Percentiles rank a stretch among this genome's conserved stretches.
Conservation (phyloP, 2,329 filamentous ascomycete species). For the Trichoderma atroviride region DNA sequence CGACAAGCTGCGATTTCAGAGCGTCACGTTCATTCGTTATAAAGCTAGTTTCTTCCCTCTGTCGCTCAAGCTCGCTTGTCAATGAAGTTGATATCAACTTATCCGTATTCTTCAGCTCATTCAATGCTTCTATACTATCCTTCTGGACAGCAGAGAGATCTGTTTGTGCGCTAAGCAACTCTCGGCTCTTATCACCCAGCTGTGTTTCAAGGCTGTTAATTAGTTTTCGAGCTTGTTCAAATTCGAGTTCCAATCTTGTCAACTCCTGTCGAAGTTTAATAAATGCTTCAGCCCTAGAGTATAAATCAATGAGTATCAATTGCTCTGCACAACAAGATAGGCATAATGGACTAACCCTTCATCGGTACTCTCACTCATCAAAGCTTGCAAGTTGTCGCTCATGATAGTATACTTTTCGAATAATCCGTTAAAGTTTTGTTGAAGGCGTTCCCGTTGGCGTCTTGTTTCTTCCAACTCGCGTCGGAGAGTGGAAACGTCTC, state of each 20-base stretch:
- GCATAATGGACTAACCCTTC: slow-evolving; percentile 55
- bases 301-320: slow-evolving; percentile 29
- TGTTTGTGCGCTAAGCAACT: slow-evolving; percentile 54
- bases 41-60: slow-evolving; percentile 54
- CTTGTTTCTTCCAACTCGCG: slow-evolving; percentile 59
- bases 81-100: slow-evolving; percentile 61
- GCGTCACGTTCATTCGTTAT: slow-evolving; percentile 57
- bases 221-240: slow-evolving; percentile 49
- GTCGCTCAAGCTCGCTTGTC: slow-evolving; percentile 58
- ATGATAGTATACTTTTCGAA: slow-evolving; percentile 61
- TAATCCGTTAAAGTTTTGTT: slow-evolving; percentile 57
- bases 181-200: slow-evolving; percentile 57
- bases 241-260: slow-evolving; percentile 49
- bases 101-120: slow-evolving; percentile 62
- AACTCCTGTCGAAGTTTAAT: slow-evolving; percentile 54
- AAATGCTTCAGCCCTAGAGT: slow-evolving; percentile 54
- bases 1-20: slow-evolving; percentile 62
- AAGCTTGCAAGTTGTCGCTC: slow-evolving; percentile 59
- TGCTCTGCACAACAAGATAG: slow-evolving; percentile 27
- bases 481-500: slow-evolving; percentile 57
- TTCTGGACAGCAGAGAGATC: slow-evolving; percentile 59
- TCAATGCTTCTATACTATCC: slow-evolving; percentile 57
- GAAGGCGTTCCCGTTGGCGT: slow-evolving; percentile 53
- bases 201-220: slow-evolving; percentile 51
- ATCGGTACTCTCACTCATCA: slow-evolving; percentile 54